These are phyloP conservation scores for Leishmania lainsoni DNA, from an alignment of 208 protist species.

Conservation along the genomic window DNA sequence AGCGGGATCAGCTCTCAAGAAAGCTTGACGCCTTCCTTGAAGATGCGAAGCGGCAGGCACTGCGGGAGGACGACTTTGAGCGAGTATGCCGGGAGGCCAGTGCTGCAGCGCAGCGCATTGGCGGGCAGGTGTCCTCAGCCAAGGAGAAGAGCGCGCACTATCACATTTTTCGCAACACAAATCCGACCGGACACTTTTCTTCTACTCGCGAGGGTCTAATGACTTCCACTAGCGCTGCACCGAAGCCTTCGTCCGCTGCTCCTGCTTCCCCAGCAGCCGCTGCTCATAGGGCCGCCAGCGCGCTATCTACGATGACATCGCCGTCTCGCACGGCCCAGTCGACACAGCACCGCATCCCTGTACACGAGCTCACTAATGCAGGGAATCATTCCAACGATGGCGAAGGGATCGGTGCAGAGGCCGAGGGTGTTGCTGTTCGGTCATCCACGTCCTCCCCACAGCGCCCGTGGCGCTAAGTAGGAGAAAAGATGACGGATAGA, in stretches of 20 bases:
- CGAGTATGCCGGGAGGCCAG: slow-evolving; percentile 61
- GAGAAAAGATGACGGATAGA: not conserved
- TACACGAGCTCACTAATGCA: not conserved
- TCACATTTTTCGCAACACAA: slow-evolving; percentile 50
- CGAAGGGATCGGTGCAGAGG: not conserved
- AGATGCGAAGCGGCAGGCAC: slow-evolving; percentile 48
- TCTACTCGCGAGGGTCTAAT: not conserved
- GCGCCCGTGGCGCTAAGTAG: slow-evolving; percentile 23
- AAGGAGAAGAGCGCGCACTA: slow-evolving; percentile 33
- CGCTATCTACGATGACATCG: not conserved
- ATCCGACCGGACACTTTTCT: slow-evolving; percentile 17
- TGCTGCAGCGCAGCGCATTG: slow-evolving; percentile 53
- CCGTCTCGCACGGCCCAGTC: not conserved
- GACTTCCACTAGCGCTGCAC: not conserved
- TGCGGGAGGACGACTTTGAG: slow-evolving; percentile 58
- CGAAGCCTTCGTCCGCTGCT: not conserved
- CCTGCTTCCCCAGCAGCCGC: not conserved
- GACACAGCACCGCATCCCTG: slow-evolving; percentile 19
- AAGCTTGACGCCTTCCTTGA: slow-evolving; percentile 73
- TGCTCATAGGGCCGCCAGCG: not conserved
- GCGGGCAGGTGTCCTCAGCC: slow-evolving; percentile 42
- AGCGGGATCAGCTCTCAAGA: slow-evolving; percentile 70
- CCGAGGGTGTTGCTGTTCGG: slow-evolving; percentile 1
- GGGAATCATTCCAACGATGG: not conserved
- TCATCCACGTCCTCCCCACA: slow-evolving; percentile 23